phyloP scores from a whole-genome alignment of 2,329 filamentous ascomycete genomes.

The Trichoderma brevicompactum region DNA sequence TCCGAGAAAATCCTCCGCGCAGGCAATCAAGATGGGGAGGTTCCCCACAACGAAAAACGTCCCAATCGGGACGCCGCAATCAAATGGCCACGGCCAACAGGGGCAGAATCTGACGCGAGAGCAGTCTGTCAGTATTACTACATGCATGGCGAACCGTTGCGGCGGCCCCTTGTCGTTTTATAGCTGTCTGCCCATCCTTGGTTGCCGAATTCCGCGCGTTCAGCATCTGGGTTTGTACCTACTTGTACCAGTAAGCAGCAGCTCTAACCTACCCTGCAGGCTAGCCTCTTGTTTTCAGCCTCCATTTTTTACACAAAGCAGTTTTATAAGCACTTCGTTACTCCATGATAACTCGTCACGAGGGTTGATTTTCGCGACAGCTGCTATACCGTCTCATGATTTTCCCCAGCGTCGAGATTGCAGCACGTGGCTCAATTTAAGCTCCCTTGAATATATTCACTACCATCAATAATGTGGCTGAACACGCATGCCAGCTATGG shows the following conservation, averaged over 20 bases:
- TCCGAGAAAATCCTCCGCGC: too few relatives aligned
- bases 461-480: neutral
- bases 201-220: conserved; percentile 7
- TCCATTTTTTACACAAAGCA: too few relatives aligned
- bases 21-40: too few relatives aligned
- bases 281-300: too few relatives aligned
- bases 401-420: neutral
- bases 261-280: neutral
- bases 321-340: too few relatives aligned
- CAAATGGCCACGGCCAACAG: neutral
- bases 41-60: neutral
- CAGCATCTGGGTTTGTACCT: too few relatives aligned
- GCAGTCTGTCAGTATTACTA: neutral
- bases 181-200: neutral
- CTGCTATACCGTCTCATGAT: too few relatives aligned
- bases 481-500: neutral
- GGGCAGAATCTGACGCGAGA: neutral
- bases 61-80: conserved; percentile 11
- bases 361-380: too few relatives aligned
- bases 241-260: too few relatives aligned
- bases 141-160: neutral
- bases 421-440: neutral
- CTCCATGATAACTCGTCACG: too few relatives aligned
- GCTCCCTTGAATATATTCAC: too few relatives aligned
- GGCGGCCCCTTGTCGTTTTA: neutral